A percentile compares a stretch with the other conserved stretches of the same genome.
phyloP scores from a whole-genome alignment of 129 eudicot species.

The Logfia minima region DNA sequence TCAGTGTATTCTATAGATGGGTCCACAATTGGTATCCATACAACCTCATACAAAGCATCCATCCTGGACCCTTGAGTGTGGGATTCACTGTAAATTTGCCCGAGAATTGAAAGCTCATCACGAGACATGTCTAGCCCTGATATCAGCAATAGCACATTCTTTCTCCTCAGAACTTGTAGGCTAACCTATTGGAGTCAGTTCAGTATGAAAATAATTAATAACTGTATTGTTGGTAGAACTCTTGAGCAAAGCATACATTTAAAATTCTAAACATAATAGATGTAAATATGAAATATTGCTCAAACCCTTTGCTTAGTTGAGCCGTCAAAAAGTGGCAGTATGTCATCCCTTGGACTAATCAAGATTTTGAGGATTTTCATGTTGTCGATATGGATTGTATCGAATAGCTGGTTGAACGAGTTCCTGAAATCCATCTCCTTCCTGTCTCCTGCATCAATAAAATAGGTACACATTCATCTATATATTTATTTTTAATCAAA shows the following conservation, averaged over 20 bases:
- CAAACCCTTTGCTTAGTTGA: slow-evolving; percentile 49
- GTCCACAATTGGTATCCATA: slow-evolving; percentile 68
- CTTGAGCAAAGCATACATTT: background rate
- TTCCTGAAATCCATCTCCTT: slow-evolving; percentile 45
- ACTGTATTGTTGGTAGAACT: background rate
- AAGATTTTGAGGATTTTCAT: slow-evolving; percentile 59
- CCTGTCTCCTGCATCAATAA: slow-evolving; percentile 56
- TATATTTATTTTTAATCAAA: too few species aligned
- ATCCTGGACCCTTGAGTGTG: slow-evolving; percentile 40
- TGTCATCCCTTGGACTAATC: slow-evolving; percentile 57
- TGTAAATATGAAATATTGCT: slow-evolving; percentile 5
- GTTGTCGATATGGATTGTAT: slow-evolving; percentile 70
- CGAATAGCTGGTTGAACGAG: slow-evolving; percentile 44
- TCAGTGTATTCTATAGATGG: slow-evolving; percentile 43
- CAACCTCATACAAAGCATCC: slow-evolving; percentile 51
- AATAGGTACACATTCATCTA: slow-evolving; percentile 15
- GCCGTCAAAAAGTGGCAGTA: slow-evolving; percentile 61
- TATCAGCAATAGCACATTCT: slow-evolving; percentile 63
- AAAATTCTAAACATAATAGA: background rate
- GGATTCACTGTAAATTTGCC: slow-evolving; percentile 57
- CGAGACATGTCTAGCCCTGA: slow-evolving; percentile 61
- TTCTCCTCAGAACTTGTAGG: slow-evolving; percentile 64
- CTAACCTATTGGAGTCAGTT: slow-evolving; percentile 42
- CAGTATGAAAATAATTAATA: background rate
- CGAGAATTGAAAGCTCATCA: slow-evolving; percentile 57